A percentile compares a stretch with the other conserved stretches of the same genome.
phyloP scores from a whole-genome alignment of 2,329 filamentous ascomycete genomes.

The Delphinella strobiligena region DNA sequence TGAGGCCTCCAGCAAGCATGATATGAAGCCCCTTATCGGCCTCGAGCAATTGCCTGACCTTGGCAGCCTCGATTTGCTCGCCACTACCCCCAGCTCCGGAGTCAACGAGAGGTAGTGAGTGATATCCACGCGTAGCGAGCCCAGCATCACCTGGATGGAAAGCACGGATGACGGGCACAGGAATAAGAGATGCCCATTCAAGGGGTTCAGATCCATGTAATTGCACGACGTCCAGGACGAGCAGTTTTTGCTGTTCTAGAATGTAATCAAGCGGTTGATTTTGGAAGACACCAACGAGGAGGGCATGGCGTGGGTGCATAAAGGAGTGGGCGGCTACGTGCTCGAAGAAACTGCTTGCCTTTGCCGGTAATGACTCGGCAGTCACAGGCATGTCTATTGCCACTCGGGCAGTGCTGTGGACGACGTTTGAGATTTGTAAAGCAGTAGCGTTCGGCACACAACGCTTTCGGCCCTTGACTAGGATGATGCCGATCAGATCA shows the following conservation, averaged over 20 bases:
- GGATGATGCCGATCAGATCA: slow-evolving; percentile 84
- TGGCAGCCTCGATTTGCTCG: slow-evolving; percentile 58
- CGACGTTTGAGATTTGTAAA: slow-evolving; percentile 63
- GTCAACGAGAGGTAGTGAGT: slow-evolving; percentile 74
- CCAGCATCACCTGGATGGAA: slow-evolving; percentile 70
- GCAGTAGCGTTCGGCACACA: slow-evolving; percentile 70
- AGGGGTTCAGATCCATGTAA: slow-evolving; percentile 85
- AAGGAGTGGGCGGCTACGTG: slow-evolving; percentile 36
- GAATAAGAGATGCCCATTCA: slow-evolving; percentile 82
- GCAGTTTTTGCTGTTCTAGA: slow-evolving; percentile 60
- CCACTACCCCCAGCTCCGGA: slow-evolving; percentile 76
- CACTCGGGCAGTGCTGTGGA: slow-evolving; percentile 46
- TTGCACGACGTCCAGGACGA: slow-evolving; percentile 79
- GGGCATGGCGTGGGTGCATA: slow-evolving; percentile 46
- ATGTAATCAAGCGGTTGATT: slow-evolving; percentile 80
- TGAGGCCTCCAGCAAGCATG: slow-evolving; percentile 75
- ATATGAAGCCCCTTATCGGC: slow-evolving; percentile 60
- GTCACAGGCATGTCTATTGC: slow-evolving; percentile 13
- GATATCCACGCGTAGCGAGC: slow-evolving; percentile 64
- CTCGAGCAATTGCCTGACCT: slow-evolving; percentile 54
- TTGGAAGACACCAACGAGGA: slow-evolving; percentile 88
- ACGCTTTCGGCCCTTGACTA: slow-evolving; percentile 70
- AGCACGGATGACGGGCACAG: slow-evolving; percentile 78
- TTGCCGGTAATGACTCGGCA: slow-evolving; percentile 11
- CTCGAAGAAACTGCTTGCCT: slow-evolving; percentile 60